phyloP scores from a whole-genome alignment of 1,284 basidiomycete species.

The Tylopilus sp. region DNA sequence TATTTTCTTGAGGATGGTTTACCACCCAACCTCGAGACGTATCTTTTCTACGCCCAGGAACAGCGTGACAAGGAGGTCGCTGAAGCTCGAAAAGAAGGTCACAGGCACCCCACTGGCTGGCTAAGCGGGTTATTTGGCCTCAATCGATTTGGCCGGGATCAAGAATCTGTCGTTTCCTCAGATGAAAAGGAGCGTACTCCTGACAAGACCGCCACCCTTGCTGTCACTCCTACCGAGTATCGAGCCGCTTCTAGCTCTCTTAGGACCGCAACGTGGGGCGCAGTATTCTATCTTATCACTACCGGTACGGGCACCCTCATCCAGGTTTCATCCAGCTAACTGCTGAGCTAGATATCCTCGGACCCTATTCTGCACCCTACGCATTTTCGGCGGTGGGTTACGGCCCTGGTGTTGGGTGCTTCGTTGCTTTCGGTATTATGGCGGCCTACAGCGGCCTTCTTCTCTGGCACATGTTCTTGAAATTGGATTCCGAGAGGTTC shows the following conservation, averaged over 20 bases:
- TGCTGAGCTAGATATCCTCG: conserved; percentile 61
- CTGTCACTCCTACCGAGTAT: conserved; percentile 30
- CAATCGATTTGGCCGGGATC: conserved; percentile 16
- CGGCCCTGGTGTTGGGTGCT: conserved; percentile 59
- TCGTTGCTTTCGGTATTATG: conserved; percentile 52
- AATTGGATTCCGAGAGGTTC: conserved; percentile 67
- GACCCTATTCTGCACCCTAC: conserved; percentile 72
- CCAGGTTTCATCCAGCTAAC: neutral
- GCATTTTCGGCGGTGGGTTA: conserved; percentile 70
- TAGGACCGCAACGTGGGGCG: conserved; percentile 44
- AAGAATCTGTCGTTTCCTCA: conserved; percentile 15
- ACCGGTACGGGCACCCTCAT: conserved; percentile 33
- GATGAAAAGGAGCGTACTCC: conserved; percentile 33
- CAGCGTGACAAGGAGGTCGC: conserved; percentile 41
- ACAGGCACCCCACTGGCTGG: conserved; percentile 34
- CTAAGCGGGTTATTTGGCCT: conserved; percentile 35
- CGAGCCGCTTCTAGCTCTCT: conserved; percentile 43
- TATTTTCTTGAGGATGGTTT: conserved; percentile 33
- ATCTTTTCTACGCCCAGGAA: conserved; percentile 41
- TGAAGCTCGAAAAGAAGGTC: conserved; percentile 48
- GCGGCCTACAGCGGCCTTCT: conserved; percentile 66
- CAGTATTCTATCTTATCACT: conserved; percentile 38
- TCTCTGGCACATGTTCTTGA: conserved; percentile 68
- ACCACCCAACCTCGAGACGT: conserved; percentile 43
- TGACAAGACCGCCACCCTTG: conserved; percentile 22